Percentiles rank a stretch among this genome's conserved stretches.
These are phyloP conservation scores for Aspergillus clavatus DNA, from an alignment of 2,329 filamentous ascomycete species.

Conservation along the genomic window DNA sequence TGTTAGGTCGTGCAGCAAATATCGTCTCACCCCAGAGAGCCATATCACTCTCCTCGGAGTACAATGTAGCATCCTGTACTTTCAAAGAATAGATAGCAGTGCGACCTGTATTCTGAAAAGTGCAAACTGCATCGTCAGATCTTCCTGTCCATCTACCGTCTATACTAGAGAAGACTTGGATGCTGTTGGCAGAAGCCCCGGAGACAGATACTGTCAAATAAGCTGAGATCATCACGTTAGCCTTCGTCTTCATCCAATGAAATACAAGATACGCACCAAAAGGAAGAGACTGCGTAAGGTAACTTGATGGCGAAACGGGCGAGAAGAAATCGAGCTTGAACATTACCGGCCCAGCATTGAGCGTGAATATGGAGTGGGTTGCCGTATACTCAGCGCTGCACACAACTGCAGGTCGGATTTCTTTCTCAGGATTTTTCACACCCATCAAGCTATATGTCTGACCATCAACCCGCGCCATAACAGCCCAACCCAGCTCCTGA, in stretches of 20 bases:
- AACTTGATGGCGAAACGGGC: constrained; percentile 40
- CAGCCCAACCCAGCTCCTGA: constrained; percentile 38
- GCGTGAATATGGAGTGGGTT: constrained; percentile 39
- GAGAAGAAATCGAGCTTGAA: constrained; percentile 44
- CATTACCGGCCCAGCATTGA: constrained; percentile 32
- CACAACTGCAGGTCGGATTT: constrained; percentile 31
- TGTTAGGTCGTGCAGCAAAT: constrained; percentile 33
- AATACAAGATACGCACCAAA: constrained; percentile 27
- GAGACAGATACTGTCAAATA: constrained; percentile 39
- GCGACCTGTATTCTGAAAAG: constrained; percentile 20
- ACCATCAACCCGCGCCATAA: constrained; percentile 40
- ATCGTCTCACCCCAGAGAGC: constrained; percentile 41
- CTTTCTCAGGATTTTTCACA: constrained; percentile 23
- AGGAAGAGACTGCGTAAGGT: constrained; percentile 42
- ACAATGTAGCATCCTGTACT: constrained; percentile 27
- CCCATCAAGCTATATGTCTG: constrained; percentile 42
- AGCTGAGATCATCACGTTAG: constrained; percentile 19
- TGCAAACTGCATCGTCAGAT: constrained; percentile 18
- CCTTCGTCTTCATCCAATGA: not conserved
- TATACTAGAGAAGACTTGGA: constrained; percentile 43
- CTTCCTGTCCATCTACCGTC: constrained; percentile 43
- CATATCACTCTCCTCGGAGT: constrained; percentile 37
- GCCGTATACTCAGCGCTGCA: constrained; percentile 37
- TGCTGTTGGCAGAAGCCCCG: constrained; percentile 18
- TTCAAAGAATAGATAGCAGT: constrained; percentile 32